Conservation (phyloP, 2,329 filamentous ascomycete genomes). For the Trichoderma semiorbis region DNA sequence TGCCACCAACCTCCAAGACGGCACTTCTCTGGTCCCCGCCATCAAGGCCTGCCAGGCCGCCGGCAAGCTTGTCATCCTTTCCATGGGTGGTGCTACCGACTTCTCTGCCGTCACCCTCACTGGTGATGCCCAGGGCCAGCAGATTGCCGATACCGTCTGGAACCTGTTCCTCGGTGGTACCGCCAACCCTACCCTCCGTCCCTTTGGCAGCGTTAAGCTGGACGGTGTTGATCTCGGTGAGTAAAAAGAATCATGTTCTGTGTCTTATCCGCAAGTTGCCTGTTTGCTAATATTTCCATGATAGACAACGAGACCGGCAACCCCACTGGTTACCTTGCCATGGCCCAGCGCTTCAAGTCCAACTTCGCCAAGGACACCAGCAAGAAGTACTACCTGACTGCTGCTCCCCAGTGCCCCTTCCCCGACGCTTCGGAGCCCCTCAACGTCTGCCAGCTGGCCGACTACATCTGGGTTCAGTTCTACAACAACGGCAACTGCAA, state of each 20-base stretch:
- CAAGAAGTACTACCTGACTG: conserved; percentile 21
- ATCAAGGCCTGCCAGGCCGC: conserved; percentile 58
- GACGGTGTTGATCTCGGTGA: conserved; percentile 66
- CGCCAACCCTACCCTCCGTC: conserved; percentile 48
- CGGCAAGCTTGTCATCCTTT: conserved; percentile 67
- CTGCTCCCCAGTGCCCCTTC: conserved; percentile 47
- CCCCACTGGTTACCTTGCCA: conserved; percentile 55
- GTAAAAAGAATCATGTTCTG: neutral
- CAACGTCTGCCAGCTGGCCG: conserved; percentile 37
- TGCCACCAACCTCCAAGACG: conserved; percentile 23
- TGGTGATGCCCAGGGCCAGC: conserved; percentile 42
- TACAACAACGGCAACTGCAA: conserved; percentile 65
- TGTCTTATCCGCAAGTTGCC: neutral
- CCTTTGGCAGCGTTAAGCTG: conserved; percentile 62
- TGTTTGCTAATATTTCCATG: neutral
- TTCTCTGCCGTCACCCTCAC: conserved; percentile 60
- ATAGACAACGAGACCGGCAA: conserved; percentile 57
- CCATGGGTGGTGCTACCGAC: conserved; percentile 65
- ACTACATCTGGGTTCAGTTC: conserved; percentile 57
- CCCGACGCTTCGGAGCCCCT: conserved; percentile 51
- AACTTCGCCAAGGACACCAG: conserved; percentile 36
- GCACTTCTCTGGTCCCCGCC: conserved; percentile 21
- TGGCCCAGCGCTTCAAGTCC: conserved; percentile 53
- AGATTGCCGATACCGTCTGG: conserved; percentile 62
- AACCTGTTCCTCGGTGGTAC: conserved; percentile 56